These are phyloP conservation scores for Ambrosia hybrid DNA, from an alignment of 140 eudicot species.

Conservation along the genomic window DNA sequence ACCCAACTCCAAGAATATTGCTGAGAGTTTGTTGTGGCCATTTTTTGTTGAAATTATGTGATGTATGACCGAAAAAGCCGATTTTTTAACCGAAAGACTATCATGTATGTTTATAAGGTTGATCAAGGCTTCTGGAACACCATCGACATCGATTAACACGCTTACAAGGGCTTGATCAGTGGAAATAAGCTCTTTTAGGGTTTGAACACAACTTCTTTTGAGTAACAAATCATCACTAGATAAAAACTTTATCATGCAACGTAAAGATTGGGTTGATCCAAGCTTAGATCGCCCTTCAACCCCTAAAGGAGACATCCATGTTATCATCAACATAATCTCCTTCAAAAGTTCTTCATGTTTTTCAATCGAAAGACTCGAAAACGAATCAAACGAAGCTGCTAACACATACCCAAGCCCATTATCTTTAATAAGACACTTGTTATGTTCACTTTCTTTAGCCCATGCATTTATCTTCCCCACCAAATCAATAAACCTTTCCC, in stretches of 20 bases:
- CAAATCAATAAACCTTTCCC: constrained; percentile 41
- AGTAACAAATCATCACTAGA: constrained; percentile 45
- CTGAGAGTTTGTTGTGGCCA: constrained; percentile 22
- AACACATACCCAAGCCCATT: constrained; percentile 57
- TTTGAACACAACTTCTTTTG: constrained; percentile 42
- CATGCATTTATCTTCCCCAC: constrained; percentile 43
- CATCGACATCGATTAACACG: constrained; percentile 38
- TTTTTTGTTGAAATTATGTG: constrained; percentile 39
- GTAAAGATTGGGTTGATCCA: constrained; percentile 58
- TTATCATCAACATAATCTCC: constrained; percentile 49
- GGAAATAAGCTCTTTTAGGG: constrained; percentile 56
- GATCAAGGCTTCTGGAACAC: constrained; percentile 43
- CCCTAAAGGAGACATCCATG: constrained; percentile 66
- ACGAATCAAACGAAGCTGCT: constrained; percentile 49
- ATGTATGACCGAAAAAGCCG: constrained; percentile 54
- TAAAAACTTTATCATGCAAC: constrained; percentile 61
- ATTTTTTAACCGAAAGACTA: constrained; percentile 34
- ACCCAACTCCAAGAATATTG: constrained; percentile 52
- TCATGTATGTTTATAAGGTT: constrained; percentile 36
- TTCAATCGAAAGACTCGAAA: constrained; percentile 46
- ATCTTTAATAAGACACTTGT: constrained; percentile 48
- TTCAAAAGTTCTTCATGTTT: constrained; percentile 35
- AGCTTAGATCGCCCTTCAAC: constrained; percentile 51
- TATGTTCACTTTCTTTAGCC: constrained; percentile 82
- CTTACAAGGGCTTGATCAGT: constrained; percentile 32